Percentiles rank a stretch among this genome's conserved stretches.
Evolutionary conservation across 2,329 filamentous ascomycete species (phyloP).

Genomic region (Aspergillus pseudoterreus): DNA sequence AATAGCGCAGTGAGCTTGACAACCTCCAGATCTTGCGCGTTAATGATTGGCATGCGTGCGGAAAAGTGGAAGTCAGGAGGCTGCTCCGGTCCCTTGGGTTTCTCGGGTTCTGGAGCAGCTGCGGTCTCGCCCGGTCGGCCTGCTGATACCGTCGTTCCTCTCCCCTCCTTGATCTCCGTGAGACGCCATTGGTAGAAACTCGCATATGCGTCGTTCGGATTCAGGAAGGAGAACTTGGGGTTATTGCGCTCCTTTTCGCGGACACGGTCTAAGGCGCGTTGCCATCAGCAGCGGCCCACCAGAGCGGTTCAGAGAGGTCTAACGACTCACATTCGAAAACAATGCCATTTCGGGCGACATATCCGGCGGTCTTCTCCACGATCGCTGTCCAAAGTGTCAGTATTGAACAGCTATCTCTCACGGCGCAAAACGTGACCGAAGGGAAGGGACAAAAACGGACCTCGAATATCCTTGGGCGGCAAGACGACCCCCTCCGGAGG

Average conservation of each 20-base stretch:
- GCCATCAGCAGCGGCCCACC: no score
- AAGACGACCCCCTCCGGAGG: constrained; percentile 80
- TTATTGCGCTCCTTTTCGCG: constrained; percentile 79
- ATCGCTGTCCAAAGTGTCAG: constrained; percentile 47
- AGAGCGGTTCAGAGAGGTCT: background rate
- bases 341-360: constrained; percentile 66
- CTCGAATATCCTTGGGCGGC: constrained; percentile 78
- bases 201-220: constrained; percentile 75
- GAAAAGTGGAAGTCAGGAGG: constrained; percentile 90
- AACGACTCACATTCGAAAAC: constrained; percentile 60
- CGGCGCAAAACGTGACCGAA: background rate
- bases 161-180: constrained; percentile 76
- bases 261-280: constrained; percentile 59
- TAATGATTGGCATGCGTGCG: constrained; percentile 95
- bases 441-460: constrained; percentile 24
- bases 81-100: constrained; percentile 76
- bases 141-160: constrained; percentile 73
- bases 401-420: constrained; percentile 13
- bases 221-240: constrained; percentile 88
- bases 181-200: constrained; percentile 89
- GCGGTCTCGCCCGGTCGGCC: constrained; percentile 66
- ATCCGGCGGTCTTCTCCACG: constrained; percentile 92
- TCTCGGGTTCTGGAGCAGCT: constrained; percentile 53
- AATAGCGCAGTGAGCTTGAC: constrained; percentile 79
- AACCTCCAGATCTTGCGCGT: constrained; percentile 79